Evolutionary conservation across 1,284 basidiomycete species (phyloP).

Genomic region (Acaromyces ingoldii): DNA sequence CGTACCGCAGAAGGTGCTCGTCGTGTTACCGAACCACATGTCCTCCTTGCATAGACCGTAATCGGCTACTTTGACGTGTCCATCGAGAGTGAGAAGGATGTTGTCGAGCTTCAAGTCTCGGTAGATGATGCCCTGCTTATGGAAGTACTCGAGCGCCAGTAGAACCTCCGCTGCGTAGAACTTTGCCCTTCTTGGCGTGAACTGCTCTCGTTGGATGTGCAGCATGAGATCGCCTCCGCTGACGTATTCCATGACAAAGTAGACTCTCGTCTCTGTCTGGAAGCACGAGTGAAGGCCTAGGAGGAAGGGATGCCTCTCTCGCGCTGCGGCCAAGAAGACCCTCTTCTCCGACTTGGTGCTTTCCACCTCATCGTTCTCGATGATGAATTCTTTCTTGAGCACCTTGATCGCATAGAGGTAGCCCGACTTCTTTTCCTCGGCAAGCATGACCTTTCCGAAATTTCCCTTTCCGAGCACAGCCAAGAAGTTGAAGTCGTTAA

Average conservation of each 20-base stretch:
- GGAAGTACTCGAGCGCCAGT: conserved; percentile 95
- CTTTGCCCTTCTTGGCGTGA: conserved; percentile 79
- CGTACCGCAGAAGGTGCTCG: conserved; percentile 97
- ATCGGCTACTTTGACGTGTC: conserved; percentile 97
- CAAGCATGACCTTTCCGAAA: conserved; percentile 99
- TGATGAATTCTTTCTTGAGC: conserved; percentile 99
- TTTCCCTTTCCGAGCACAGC: conserved; percentile 98
- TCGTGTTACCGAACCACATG: conserved; percentile 96
- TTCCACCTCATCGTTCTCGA: conserved; percentile 99
- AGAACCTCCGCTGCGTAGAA: conserved; percentile 99
- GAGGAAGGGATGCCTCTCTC: conserved; percentile 94
- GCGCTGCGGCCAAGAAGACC: conserved; percentile 90
- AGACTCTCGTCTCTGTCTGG: conserved; percentile 96
- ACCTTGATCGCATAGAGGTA: conserved; percentile 98
- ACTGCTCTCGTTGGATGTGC: conserved; percentile 75
- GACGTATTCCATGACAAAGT: conserved; percentile 73
- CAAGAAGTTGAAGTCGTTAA: conserved; percentile 99
- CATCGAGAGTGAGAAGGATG: conserved; percentile 91
- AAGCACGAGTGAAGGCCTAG: conserved; percentile 97
- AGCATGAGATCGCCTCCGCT: conserved; percentile 75
- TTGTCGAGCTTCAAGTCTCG: conserved; percentile 94
- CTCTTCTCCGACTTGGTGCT: conserved; percentile 99
- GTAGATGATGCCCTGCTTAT: conserved; percentile 86
- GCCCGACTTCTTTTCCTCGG: conserved; percentile 90
- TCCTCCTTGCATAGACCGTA: conserved; percentile 99